Evolutionary conservation across 1,284 basidiomycete genomes (phyloP), one percentile per base, ranked within the genome.

Genomic region (Dichomitus squalens): DNA sequence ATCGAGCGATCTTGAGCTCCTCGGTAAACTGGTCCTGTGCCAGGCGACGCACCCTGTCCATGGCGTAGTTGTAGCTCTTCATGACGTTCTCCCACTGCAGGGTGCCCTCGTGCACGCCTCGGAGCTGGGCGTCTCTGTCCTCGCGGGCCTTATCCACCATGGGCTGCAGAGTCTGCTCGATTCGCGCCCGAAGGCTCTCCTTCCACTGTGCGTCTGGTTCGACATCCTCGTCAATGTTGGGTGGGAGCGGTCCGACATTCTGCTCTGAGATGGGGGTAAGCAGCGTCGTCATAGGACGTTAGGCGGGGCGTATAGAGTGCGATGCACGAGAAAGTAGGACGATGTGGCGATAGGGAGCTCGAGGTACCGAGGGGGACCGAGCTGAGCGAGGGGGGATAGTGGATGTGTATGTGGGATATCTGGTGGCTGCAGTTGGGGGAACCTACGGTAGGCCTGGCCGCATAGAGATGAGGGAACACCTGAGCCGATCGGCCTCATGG

Each of bases 131-230:
- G 9, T 77, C 70, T 50, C 76, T 69, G 21, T 74, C 76, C 53
- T 75, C 72, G 66, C 78, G 78, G 4, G 82, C 81, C 47, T 81
- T 77, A 47, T 78, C 71, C 43, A 82, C 73, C 76, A 83, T 79
- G 47, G 72, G 66, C 49, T 70, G 66, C 46, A 85, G 67, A 2
- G 70, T 72, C 2, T 71, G 66, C 63, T 81, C 75, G 67, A 86
- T 83, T 63, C 73, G 70, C 33, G 66, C 63, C 62, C 67, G 73
- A 58, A 82, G 70, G 1, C 63, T 58, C 23, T 60, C 66, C 66
- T 84, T 85, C 84, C 84, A 85, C 55, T 75, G 70, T 6, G 79
- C 76, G 68, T 83, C 79, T 3, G 81, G 82, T 63, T 85, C 61
- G 33, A 60, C 53, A 18, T 63, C 61, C 18, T 52, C 50, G 34